phyloP scores from a whole-genome alignment of 2,329 filamentous ascomycete genomes.

The Orbilia ellipsospora region DNA sequence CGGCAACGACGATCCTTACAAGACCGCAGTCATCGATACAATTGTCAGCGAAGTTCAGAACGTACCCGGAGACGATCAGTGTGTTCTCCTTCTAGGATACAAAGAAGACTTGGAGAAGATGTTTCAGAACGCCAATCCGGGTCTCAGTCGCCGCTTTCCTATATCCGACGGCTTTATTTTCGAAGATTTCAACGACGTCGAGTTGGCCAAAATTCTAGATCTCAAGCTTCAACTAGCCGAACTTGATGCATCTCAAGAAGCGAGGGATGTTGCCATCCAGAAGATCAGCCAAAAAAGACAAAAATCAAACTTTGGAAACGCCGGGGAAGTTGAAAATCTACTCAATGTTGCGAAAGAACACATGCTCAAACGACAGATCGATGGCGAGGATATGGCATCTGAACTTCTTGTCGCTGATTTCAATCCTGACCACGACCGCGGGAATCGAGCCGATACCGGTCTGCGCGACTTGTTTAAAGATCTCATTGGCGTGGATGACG shows the following conservation, averaged over 20 bases:
- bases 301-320: slow-evolving; percentile 76
- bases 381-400: slow-evolving; percentile 58
- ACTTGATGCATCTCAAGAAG: slow-evolving; percentile 68
- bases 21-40: slow-evolving; percentile 76
- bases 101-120: slow-evolving; percentile 75
- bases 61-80: slow-evolving; percentile 76
- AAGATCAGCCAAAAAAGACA: slow-evolving; percentile 72
- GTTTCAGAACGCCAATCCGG: slow-evolving; percentile 79
- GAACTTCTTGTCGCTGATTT: slow-evolving; percentile 66
- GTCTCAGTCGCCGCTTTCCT: slow-evolving; percentile 74
- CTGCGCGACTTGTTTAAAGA: slow-evolving; percentile 69
- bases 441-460: slow-evolving; percentile 65
- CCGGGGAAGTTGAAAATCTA: slow-evolving; percentile 78
- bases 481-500: slow-evolving; percentile 69
- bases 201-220: slow-evolving; percentile 71
- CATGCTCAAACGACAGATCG: slow-evolving; percentile 64
- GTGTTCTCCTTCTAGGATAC: slow-evolving; percentile 78
- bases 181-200: slow-evolving; percentile 72
- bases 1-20: slow-evolving; percentile 67
- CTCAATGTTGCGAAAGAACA: slow-evolving; percentile 69
- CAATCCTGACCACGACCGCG: slow-evolving; percentile 71
- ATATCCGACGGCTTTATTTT: slow-evolving; percentile 74
- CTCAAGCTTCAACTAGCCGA: slow-evolving; percentile 71
- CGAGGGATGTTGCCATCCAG: slow-evolving; percentile 69
- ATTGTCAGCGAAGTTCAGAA: slow-evolving; percentile 79